These are phyloP conservation scores for Oidiodendron maius DNA, from an alignment of 495 filamentous ascomycete genomes.

Conservation along the genomic window DNA sequence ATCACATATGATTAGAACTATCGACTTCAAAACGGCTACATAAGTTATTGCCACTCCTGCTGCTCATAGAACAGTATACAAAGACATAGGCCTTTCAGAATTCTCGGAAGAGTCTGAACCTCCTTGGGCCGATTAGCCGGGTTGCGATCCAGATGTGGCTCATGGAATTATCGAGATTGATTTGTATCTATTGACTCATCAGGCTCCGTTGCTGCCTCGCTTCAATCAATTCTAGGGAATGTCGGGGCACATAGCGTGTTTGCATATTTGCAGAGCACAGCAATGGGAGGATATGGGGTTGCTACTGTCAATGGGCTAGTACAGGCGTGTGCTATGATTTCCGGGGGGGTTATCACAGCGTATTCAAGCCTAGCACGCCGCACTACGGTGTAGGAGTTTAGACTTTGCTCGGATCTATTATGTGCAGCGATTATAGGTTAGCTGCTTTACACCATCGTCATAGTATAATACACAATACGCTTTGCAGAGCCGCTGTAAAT, in stretches of 20 bases:
- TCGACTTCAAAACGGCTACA: too few relatives aligned
- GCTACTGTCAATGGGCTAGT: conserved; percentile 17
- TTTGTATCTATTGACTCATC: conserved; percentile 8
- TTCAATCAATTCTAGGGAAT: conserved; percentile 21
- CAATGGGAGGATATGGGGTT: conserved; percentile 28
- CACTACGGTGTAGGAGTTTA: neutral
- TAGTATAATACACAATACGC: too few relatives aligned
- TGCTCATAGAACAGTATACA: too few relatives aligned
- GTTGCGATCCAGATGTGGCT: conserved; percentile 13
- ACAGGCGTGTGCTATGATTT: conserved; percentile 12
- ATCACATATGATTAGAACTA: too few relatives aligned
- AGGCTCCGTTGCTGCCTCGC: conserved; percentile 23
- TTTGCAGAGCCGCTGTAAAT: too few relatives aligned
- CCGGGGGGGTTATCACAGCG: conserved; percentile 6
- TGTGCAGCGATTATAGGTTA: too few relatives aligned
- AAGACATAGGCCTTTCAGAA: too few relatives aligned
- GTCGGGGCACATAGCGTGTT: conserved; percentile 24
- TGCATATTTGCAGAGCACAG: conserved; percentile 28
- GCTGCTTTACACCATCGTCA: too few relatives aligned
- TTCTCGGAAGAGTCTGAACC: too few relatives aligned
- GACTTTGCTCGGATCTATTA: too few relatives aligned
- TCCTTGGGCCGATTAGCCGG: too few relatives aligned
- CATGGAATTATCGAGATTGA: conserved; percentile 14
- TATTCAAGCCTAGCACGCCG: conserved; percentile 7
- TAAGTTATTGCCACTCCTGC: too few relatives aligned